Conservation (phyloP, 1,284 basidiomycete genomes). For the Pseudomicrostroma phylloplanum region DNA sequence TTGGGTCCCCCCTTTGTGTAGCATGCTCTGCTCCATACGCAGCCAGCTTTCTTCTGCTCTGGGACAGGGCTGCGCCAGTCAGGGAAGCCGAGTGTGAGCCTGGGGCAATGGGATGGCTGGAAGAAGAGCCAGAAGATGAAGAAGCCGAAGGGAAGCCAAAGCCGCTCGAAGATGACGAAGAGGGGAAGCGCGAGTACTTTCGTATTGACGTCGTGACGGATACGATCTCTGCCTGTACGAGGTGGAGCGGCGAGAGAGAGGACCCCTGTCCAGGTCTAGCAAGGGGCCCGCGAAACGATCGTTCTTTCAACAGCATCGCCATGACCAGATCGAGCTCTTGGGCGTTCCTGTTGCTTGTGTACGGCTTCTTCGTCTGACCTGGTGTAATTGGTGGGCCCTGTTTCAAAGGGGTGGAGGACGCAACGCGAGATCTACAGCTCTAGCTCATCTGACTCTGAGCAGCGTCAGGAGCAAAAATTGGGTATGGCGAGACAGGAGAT, state of each 20-base stretch:
- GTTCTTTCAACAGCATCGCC: too few relatives aligned
- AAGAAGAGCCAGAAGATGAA: conserved; percentile 18
- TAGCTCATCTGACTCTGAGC: too few relatives aligned
- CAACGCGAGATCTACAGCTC: too few relatives aligned
- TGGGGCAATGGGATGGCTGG: conserved; percentile 7
- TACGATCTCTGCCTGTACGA: conserved; percentile 79
- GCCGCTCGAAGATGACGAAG: conserved; percentile 21
- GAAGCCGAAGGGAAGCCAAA: conserved; percentile 11
- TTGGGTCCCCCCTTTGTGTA: conserved; percentile 6
- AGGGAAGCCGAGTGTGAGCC: conserved; percentile 11
- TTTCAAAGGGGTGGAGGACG: too few relatives aligned
- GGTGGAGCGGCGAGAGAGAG: conserved; percentile 55
- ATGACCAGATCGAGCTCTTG: too few relatives aligned
- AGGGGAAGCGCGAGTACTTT: conserved; percentile 55
- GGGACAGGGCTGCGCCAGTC: conserved; percentile 2
- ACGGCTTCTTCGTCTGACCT: too few relatives aligned
- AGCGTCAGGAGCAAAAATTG: too few relatives aligned
- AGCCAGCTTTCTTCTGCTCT: conserved; percentile 3
- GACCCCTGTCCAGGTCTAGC: too few relatives aligned
- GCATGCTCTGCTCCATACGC: conserved; percentile 9
- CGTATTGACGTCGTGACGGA: conserved; percentile 93
- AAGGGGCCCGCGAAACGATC: too few relatives aligned
- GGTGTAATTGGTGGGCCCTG: too few relatives aligned
- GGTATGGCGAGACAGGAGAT: too few relatives aligned
- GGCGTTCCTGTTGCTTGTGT: too few relatives aligned